Percentiles rank a stretch among this genome's conserved stretches.
These are phyloP conservation scores for Scytalidium sp. DNA, from an alignment of 2,329 filamentous ascomycete genomes.

Conservation along the genomic window DNA sequence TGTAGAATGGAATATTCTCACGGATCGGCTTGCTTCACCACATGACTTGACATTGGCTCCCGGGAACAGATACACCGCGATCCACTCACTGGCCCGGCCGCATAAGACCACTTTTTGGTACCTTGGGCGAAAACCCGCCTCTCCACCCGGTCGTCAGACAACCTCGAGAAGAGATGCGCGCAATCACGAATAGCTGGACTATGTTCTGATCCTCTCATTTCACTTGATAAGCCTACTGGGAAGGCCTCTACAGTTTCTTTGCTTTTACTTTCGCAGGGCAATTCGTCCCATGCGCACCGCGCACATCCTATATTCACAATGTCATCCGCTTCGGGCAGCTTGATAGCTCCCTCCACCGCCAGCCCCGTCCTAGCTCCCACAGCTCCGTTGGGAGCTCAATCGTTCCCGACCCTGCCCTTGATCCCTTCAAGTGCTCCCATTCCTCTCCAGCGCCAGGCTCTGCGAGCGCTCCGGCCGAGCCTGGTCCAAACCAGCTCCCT, in stretches of 20 bases:
- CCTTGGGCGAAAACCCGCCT: background rate
- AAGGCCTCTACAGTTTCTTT: no score
- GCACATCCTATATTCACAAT: background rate
- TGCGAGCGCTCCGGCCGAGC: slow-evolving; percentile 12
- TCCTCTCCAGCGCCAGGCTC: slow-evolving; percentile 10
- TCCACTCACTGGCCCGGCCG: background rate
- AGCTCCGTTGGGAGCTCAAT: slow-evolving; percentile 6
- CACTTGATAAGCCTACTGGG: background rate
- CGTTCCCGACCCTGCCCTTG: slow-evolving; percentile 7
- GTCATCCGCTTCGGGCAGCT: background rate
- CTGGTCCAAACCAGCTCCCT: slow-evolving; percentile 28
- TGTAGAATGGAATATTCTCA: background rate
- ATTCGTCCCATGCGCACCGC: background rate
- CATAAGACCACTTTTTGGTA: background rate
- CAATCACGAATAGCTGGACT: slow-evolving; percentile 17
- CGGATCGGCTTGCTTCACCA: background rate
- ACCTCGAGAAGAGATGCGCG: slow-evolving; percentile 21
- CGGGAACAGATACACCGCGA: background rate
- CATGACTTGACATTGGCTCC: background rate
- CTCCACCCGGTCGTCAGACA: slow-evolving; percentile 1
- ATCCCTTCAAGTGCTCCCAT: slow-evolving; percentile 15
- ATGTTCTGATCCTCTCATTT: slow-evolving; percentile 14
- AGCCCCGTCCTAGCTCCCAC: slow-evolving; percentile 16
- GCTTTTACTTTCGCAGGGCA: background rate
- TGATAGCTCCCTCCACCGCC: slow-evolving; percentile 5